These are phyloP conservation scores for Euphorbia lathyris DNA, from an alignment of 345 rosid species.

Conservation along the genomic window DNA sequence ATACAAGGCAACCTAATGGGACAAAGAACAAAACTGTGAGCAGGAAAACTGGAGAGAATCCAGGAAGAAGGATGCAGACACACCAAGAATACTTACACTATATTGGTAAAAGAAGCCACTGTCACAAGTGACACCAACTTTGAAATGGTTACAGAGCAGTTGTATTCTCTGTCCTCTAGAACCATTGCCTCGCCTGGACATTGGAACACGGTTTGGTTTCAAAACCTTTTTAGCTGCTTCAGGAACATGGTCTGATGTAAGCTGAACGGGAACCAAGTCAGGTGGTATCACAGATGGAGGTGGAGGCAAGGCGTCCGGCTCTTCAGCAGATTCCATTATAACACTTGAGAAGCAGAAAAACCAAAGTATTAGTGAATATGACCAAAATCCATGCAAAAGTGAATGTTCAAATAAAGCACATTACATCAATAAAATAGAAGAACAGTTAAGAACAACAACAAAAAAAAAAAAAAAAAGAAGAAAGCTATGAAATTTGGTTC, in stretches of 20 bases:
- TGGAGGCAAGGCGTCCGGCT: conserved; percentile 14
- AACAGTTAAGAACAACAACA: too few species aligned
- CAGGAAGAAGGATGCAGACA: not conserved
- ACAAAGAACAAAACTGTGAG: not conserved
- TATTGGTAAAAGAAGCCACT: conserved; percentile 20
- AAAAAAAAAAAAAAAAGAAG: too few species aligned
- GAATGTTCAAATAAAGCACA: too few species aligned
- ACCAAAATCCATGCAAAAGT: not conserved
- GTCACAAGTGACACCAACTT: conserved; percentile 13
- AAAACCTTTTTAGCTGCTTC: conserved; percentile 3
- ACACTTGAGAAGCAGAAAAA: not conserved
- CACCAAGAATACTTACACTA: conserved; percentile 13
- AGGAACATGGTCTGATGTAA: not conserved
- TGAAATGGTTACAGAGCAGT: conserved; percentile 26
- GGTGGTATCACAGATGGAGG: conserved; percentile 20
- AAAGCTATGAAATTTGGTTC: too few species aligned
- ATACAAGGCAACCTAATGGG: conserved; percentile 16
- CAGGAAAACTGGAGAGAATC: not conserved
- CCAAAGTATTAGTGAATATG: not conserved
- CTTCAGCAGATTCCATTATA: conserved; percentile 17
- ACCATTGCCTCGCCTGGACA: conserved; percentile 21
- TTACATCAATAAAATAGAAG: too few species aligned
- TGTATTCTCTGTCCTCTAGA: conserved; percentile 21
- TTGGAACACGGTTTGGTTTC: conserved; percentile 14
- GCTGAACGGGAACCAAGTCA: conserved; percentile 11